Percentiles rank a stretch among this genome's conserved stretches.
Evolutionary conservation across 208 protist species (phyloP).

Genomic region (Trypanosoma congolense): DNA sequence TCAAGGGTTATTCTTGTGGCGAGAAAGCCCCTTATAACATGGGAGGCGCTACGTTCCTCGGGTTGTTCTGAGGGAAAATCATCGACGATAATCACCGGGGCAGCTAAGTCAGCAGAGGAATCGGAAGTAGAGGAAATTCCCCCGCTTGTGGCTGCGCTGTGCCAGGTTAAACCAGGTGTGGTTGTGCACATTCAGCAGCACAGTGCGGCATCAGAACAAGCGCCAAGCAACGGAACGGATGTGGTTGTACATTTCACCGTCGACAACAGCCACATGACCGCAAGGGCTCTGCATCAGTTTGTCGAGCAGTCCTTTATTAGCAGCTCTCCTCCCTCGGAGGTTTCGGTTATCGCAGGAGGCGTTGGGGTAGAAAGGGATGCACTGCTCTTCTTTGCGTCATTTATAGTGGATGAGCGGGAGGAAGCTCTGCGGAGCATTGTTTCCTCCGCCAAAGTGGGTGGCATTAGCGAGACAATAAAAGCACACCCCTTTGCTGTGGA

Average conservation of each 20-base stretch:
- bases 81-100: neutral
- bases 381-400: slow-evolving; percentile 46
- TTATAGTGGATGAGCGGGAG: slow-evolving; percentile 28
- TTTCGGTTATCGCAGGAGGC: neutral
- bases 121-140: slow-evolving; percentile 21
- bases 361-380: slow-evolving; percentile 10
- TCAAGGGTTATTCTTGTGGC: slow-evolving; percentile 57
- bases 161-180: slow-evolving; percentile 15
- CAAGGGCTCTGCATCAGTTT: slow-evolving; percentile 34
- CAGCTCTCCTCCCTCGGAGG: neutral
- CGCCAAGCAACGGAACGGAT: slow-evolving; percentile 18
- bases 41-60: slow-evolving; percentile 16
- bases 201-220: slow-evolving; percentile 42
- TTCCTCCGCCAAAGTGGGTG: slow-evolving; percentile 25
- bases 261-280: slow-evolving; percentile 30
- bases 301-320: slow-evolving; percentile 35
- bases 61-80: slow-evolving; percentile 8
- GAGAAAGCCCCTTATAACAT: slow-evolving; percentile 35
- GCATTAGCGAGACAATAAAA: slow-evolving; percentile 53
- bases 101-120: neutral
- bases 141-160: slow-evolving; percentile 44
- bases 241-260: slow-evolving; percentile 73
- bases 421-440: slow-evolving; percentile 19
- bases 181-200: slow-evolving; percentile 66
- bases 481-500: slow-evolving; percentile 55